Evolutionary conservation across 1,139 yeast species (phyloP).

Genomic region (Suhomyces kunorum): DNA sequence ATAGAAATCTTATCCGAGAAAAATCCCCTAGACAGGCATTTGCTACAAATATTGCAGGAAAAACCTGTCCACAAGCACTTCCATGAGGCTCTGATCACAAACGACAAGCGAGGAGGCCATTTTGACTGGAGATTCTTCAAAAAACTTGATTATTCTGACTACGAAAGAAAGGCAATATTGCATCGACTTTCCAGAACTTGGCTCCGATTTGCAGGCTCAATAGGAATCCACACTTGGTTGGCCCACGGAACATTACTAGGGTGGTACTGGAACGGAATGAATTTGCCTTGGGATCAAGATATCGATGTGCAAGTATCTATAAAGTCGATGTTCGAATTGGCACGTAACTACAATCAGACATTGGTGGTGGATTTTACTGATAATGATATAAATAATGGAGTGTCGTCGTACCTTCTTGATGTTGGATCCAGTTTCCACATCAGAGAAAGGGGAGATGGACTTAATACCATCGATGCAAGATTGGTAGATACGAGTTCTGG

Average conservation of each 20-base stretch:
- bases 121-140: slow-evolving; percentile 48
- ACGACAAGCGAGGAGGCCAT: slow-evolving; percentile 34
- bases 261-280: slow-evolving; percentile 62
- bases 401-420: slow-evolving; percentile 52
- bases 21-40: background rate
- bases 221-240: slow-evolving; percentile 53
- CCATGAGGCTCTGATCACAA: slow-evolving; percentile 40
- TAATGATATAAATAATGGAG: slow-evolving; percentile 36
- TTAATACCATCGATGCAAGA: slow-evolving; percentile 60
- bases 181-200: slow-evolving; percentile 55
- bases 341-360: slow-evolving; percentile 47
- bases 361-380: slow-evolving; percentile 43
- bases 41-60: background rate
- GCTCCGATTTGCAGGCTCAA: slow-evolving; percentile 49
- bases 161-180: slow-evolving; percentile 44
- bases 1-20: background rate
- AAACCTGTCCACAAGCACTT: slow-evolving; percentile 17
- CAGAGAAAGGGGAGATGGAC: slow-evolving; percentile 39
- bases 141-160: slow-evolving; percentile 27
- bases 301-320: slow-evolving; percentile 57
- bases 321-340: slow-evolving; percentile 40
- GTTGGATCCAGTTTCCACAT: slow-evolving; percentile 47
- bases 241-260: slow-evolving; percentile 63
- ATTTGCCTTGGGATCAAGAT: slow-evolving; percentile 65
- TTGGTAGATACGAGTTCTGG: slow-evolving; percentile 58